phyloP scores from a whole-genome alignment of 1,284 basidiomycete genomes.

The Somion occarium region DNA sequence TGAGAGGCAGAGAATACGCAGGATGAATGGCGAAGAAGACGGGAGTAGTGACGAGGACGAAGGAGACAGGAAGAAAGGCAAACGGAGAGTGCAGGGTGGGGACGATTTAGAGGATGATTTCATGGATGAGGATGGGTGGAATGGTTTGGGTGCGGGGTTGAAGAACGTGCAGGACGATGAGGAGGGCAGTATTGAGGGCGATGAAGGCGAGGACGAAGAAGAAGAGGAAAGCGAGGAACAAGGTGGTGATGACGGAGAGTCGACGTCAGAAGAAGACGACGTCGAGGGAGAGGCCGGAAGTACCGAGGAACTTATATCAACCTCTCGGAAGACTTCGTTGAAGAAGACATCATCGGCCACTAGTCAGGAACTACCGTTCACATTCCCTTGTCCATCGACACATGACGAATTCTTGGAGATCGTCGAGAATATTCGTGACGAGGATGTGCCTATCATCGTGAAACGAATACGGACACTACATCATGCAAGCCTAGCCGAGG shows the following conservation, averaged over 20 bases:
- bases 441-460: slow-evolving; percentile 78
- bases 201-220: slow-evolving; percentile 31
- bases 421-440: slow-evolving; percentile 63
- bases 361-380: slow-evolving; percentile 78
- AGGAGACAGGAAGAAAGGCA: slow-evolving; percentile 30
- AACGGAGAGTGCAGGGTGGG: slow-evolving; percentile 48
- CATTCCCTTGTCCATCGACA: slow-evolving; percentile 82
- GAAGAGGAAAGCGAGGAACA: slow-evolving; percentile 26
- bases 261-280: slow-evolving; percentile 19
- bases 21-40: slow-evolving; percentile 84
- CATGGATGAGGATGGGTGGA: slow-evolving; percentile 43
- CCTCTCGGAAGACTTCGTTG: slow-evolving; percentile 14
- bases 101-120: slow-evolving; percentile 97
- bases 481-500: slow-evolving; percentile 86
- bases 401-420: slow-evolving; percentile 90
- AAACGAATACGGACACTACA: slow-evolving; percentile 90
- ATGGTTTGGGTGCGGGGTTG: slow-evolving; percentile 49
- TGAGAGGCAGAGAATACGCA: slow-evolving; percentile 72
- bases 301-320: slow-evolving; percentile 30
- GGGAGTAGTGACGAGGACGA: slow-evolving; percentile 59
- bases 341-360: slow-evolving; percentile 11
- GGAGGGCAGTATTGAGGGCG: slow-evolving; percentile 53
- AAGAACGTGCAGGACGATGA: slow-evolving; percentile 41
- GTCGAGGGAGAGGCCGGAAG: slow-evolving; percentile 38
- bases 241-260: slow-evolving; percentile 13